Conservation (phyloP, 2,329 filamentous ascomycete genomes). For the Xylariaceae sp. region DNA sequence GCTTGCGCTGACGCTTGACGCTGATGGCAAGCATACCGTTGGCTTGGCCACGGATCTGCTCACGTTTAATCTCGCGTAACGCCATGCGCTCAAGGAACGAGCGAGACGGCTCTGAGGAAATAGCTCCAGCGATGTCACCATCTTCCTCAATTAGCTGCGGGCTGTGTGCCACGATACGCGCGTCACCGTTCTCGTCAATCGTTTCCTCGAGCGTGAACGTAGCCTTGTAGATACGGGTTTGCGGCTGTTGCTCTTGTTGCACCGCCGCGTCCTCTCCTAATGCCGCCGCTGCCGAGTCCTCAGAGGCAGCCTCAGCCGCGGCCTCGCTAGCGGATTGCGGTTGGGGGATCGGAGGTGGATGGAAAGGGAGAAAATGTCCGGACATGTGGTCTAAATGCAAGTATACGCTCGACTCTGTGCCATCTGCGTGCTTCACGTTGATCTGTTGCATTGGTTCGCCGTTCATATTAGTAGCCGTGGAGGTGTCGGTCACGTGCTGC, state of each 20-base stretch:
- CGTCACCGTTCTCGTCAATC: constrained; percentile 62
- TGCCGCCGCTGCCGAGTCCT: constrained; percentile 33
- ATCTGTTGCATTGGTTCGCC: constrained; percentile 57
- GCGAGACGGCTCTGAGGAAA: constrained; percentile 40
- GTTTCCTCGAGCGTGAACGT: constrained; percentile 72
- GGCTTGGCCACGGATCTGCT: constrained; percentile 56
- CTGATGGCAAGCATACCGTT: constrained; percentile 79
- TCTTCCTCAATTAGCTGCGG: constrained; percentile 61
- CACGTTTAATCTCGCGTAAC: constrained; percentile 65
- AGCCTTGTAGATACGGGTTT: constrained; percentile 65
- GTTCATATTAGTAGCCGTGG: constrained; percentile 45
- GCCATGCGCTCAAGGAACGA: constrained; percentile 75
- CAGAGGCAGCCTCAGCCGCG: constrained; percentile 40
- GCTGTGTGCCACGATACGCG: constrained; percentile 66
- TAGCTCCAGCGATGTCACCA: background rate
- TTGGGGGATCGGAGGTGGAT: constrained; percentile 79
- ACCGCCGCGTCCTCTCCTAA: constrained; percentile 2
- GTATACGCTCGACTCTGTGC: constrained; percentile 63
- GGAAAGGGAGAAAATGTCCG: constrained; percentile 78
- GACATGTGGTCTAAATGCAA: constrained; percentile 72
- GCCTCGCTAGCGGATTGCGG: constrained; percentile 51
- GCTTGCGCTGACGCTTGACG: constrained; percentile 87
- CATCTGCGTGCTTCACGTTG: constrained; percentile 62
- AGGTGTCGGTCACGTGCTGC: constrained; percentile 40
- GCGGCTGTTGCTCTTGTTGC: constrained; percentile 46